Percentiles rank a stretch among this genome's conserved stretches.
Conservation (phyloP, 495 filamentous ascomycete species). For the Wilcoxina mikolae region DNA sequence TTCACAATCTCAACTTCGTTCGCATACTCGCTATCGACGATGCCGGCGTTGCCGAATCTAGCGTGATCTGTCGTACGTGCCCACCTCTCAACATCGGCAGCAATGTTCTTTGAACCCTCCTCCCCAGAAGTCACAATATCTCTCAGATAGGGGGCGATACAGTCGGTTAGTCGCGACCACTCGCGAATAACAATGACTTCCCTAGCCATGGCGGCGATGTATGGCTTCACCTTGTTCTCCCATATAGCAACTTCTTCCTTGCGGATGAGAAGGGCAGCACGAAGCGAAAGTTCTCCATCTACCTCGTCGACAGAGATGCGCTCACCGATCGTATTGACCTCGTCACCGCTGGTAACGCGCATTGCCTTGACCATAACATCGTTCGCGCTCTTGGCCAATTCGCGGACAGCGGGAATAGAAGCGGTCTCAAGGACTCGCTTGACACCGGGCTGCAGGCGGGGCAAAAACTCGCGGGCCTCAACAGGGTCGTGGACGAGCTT, state of each 20-base stretch:
- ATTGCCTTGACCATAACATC: conserved; percentile 90
- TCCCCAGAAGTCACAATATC: conserved; percentile 64
- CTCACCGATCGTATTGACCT: conserved; percentile 46
- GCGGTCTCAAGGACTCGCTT: conserved; percentile 75
- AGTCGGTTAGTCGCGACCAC: conserved; percentile 50
- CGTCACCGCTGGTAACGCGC: conserved; percentile 44
- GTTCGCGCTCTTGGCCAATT: conserved; percentile 68
- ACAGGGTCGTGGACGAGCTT: conserved; percentile 96
- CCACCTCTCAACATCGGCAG: conserved; percentile 20
- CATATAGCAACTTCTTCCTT: conserved; percentile 16
- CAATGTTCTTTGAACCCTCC: conserved; percentile 16
- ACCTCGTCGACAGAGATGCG: conserved; percentile 63
- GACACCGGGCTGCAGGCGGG: conserved; percentile 87
- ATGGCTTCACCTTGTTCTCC: conserved; percentile 47
- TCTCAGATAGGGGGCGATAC: conserved; percentile 58
- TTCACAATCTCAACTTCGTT: conserved; percentile 87
- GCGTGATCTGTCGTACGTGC: conserved; percentile 22
- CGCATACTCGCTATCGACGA: conserved; percentile 22
- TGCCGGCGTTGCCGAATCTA: conserved; percentile 20
- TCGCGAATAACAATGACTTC: conserved; percentile 80
- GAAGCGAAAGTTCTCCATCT: conserved; percentile 51
- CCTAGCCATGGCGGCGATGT: conserved; percentile 71
- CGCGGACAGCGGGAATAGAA: conserved; percentile 86
- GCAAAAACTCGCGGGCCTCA: conserved; percentile 89
- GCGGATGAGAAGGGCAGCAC: conserved; percentile 24